Percentiles rank a stretch among this genome's conserved stretches.
Evolutionary conservation across 140 eudicot species (phyloP).

Genomic region (Senecio squalidus): DNA sequence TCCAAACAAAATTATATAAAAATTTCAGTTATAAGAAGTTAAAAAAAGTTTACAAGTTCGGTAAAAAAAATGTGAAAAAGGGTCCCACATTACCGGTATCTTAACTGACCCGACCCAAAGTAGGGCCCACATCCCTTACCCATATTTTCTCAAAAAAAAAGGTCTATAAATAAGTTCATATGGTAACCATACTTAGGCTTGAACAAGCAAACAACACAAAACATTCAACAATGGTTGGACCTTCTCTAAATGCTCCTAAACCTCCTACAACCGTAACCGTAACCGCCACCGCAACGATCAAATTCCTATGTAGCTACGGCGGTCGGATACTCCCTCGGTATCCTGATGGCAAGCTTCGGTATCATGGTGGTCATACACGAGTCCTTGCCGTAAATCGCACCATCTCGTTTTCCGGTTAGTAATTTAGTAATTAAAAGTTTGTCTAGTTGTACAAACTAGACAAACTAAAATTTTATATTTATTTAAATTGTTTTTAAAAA

Average conservation of each 20-base stretch:
- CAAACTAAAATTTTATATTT: too few species aligned
- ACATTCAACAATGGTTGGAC: slow-evolving; percentile 41
- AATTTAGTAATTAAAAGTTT: too few species aligned
- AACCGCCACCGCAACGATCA: too few species aligned
- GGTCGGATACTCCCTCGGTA: slow-evolving; percentile 64
- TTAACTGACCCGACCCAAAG: slow-evolving; percentile 15
- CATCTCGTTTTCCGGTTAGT: slow-evolving; percentile 65
- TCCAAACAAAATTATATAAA: too few species aligned
- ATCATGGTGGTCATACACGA: slow-evolving; percentile 63
- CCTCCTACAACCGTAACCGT: too few species aligned
- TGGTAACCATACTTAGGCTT: slow-evolving; percentile 21
- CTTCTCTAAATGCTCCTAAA: slow-evolving; percentile 36
- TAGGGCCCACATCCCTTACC: slow-evolving; percentile 8
- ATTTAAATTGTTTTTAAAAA: too few species aligned
- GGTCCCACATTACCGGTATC: slow-evolving; percentile 12
- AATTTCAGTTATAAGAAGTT: too few species aligned
- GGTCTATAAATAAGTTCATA: slow-evolving; percentile 27
- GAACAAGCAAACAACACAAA: slow-evolving; percentile 28
- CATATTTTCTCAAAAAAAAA: not conserved
- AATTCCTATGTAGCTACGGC: slow-evolving; percentile 53
- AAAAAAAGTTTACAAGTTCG: too few species aligned
- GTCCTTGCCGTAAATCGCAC: slow-evolving; percentile 51
- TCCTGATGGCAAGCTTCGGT: slow-evolving; percentile 54
- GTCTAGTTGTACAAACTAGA: too few species aligned
- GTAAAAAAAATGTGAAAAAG: too few species aligned